phyloP scores from a whole-genome alignment of 2,329 filamentous ascomycete genomes.

The Chalara sp. region DNA sequence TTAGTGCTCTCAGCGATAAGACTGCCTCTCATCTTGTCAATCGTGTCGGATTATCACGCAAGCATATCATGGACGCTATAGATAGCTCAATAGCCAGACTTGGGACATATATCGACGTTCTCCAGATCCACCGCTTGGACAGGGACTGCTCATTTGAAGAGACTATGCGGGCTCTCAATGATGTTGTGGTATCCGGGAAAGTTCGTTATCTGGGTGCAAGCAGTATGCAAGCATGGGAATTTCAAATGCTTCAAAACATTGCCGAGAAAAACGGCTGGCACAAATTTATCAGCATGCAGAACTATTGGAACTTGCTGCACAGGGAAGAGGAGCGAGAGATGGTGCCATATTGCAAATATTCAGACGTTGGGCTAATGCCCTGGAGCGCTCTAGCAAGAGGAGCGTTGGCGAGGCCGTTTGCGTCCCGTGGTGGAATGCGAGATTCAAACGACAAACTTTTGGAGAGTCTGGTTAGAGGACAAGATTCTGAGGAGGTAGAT shows the following conservation, averaged over 20 bases:
- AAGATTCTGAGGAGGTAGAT: slow-evolving; percentile 19
- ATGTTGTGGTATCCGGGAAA: slow-evolving; percentile 49
- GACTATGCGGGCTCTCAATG: slow-evolving; percentile 54
- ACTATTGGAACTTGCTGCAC: slow-evolving; percentile 49
- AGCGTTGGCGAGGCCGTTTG: slow-evolving; percentile 25
- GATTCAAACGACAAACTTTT: slow-evolving; percentile 11
- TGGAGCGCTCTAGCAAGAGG: slow-evolving; percentile 30
- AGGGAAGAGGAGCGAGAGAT: slow-evolving; percentile 48
- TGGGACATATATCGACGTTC: slow-evolving; percentile 41
- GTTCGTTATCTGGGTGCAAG: slow-evolving; percentile 45
- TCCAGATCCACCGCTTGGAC: slow-evolving; percentile 56
- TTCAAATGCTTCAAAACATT: slow-evolving; percentile 45
- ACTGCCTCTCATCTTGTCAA: slow-evolving; percentile 21
- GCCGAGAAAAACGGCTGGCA: slow-evolving; percentile 52
- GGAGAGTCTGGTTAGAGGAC: slow-evolving; percentile 9
- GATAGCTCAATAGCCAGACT: slow-evolving; percentile 47
- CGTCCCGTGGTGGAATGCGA: slow-evolving; percentile 13
- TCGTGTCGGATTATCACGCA: slow-evolving; percentile 42
- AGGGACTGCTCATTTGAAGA: slow-evolving; percentile 43
- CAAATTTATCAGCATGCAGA: slow-evolving; percentile 55
- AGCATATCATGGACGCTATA: slow-evolving; percentile 59
- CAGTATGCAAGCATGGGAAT: slow-evolving; percentile 35
- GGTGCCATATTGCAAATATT: slow-evolving; percentile 23
- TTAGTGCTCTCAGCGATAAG: too few species aligned
- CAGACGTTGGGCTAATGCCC: slow-evolving; percentile 6